Conservation (phyloP, 495 filamentous ascomycete species). For the Pseudotulostoma volvatum region DNA sequence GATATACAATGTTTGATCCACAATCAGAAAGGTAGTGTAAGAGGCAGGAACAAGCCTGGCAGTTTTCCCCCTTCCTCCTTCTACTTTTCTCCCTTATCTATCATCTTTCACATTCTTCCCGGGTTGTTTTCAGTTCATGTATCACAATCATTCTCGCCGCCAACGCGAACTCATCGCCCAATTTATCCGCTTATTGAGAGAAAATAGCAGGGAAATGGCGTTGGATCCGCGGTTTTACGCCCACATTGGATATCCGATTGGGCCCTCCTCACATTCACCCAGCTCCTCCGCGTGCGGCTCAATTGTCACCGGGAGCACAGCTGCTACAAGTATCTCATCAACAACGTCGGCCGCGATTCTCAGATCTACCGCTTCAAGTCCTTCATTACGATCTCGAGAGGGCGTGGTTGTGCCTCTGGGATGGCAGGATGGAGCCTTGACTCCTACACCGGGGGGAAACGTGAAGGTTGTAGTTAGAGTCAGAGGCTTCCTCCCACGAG, state of each 20-base stretch:
- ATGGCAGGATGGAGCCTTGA: constrained; percentile 17
- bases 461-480: constrained; percentile 91
- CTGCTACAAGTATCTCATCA: constrained; percentile 32
- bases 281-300: constrained; percentile 38
- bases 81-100: too few relatives aligned
- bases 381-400: constrained; percentile 58
- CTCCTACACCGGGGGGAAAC: constrained; percentile 50
- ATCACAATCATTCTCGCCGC: constrained; percentile 22
- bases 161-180: constrained; percentile 30
- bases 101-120: background rate
- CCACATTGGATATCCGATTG: constrained; percentile 25
- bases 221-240: constrained; percentile 40
- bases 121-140: constrained; percentile 16
- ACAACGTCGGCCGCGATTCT: constrained; percentile 43
- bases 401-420: constrained; percentile 31
- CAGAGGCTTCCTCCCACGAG: constrained; percentile 73
- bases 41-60: background rate
- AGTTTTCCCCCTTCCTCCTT: too few relatives aligned
- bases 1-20: background rate
- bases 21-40: constrained; percentile 5
- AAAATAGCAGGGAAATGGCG: constrained; percentile 35
- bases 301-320: constrained; percentile 36
- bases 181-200: constrained; percentile 32
- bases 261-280: constrained; percentile 33
- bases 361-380: constrained; percentile 35